Evolutionary conservation across 1,284 basidiomycete species (phyloP), one percentile per base, ranked within the genome.

Genomic region (Papiliotrema nemorosa): DNA sequence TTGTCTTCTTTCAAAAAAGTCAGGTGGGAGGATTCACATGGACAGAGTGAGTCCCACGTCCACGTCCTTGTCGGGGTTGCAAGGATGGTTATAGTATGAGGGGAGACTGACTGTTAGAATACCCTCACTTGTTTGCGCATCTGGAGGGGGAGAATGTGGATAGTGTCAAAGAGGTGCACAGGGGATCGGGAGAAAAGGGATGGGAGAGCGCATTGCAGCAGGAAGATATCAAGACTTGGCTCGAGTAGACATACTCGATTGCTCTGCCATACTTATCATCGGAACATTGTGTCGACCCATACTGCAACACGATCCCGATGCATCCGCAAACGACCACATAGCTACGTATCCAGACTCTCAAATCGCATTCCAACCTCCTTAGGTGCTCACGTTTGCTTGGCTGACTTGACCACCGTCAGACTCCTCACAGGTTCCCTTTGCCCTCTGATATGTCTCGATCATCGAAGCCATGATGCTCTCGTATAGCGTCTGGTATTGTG

Each of bases 121-220:
- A 81, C 67, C 82, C 82, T 21, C 82, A 84, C 63, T 63, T 85
- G 44, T 81, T 82, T 60, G 81, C 79, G 39, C 77, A 74, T 20
- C 71, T 78, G 21, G 78, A 80, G 58, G 71, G 80, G 13, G 77
- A 79, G 48, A 75, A 75, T 50, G 69, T 80, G 18, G 71, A 66
- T 22, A 60, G 67, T 38, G 77, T 76, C 71, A 67, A 74, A 50
- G 73, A 71, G 46, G 58, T 69, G 21, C 67, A 60, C 52, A 44
- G 29, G 13, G 5, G 22, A 2, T 43, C 44, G 24, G 52, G 57
- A 13, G 51, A 52, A 22, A 53, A 52, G 39, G 44, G 49, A 14
- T 50, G 49, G 49, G 49, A 44, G 18, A 22, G 3, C 5, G 49
- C 49, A 2, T 33, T 50, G 20, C 22, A 41, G 5, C 25, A 50